Evolutionary conservation across 2,329 filamentous ascomycete species (phyloP), one percentile per base, ranked within the genome.

Genomic region (Arthrinium phaeospermum): DNA sequence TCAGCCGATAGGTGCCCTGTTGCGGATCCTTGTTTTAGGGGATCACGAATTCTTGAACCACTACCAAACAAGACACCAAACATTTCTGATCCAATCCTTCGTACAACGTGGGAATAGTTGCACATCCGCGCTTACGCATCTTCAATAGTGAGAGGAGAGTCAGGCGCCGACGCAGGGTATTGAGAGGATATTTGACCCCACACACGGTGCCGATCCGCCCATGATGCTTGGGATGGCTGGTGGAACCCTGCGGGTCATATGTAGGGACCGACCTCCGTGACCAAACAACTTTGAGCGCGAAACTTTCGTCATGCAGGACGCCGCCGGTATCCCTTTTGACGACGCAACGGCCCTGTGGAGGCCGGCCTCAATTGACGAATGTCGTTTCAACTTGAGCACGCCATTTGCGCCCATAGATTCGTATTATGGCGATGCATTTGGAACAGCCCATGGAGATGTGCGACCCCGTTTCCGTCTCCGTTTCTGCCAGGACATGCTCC

Each of bases 1-100:
- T 41, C 57, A 64, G 37, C 57, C 57, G 57, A 64, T 64, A 64
- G 57, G 57, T 64, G 57, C 57, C 57, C 57, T 41, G 34, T 24
- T 64, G 34, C 53, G 16, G 53, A 19, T 61, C 53, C 5, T 7
- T 41, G 37, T 41, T 41, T 37, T 30, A 12, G 30, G 30, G 13
- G 53, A 57, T 27, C 53, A 22, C 53, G 53, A 34, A 30, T 34
- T 49, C 22, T n/a, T 22, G 46, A 8, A 30, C 19, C 7, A 10
- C 14, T 10, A 22, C 22, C 19, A 22, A 22, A 37, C 19, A 22
- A 12, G 30, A 13, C 57, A n/a, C 4, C 16, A 61, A 57, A 12
- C 53, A 61, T 10, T 37, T 61, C 10, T 37, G 30, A 16, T 61
- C 53, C 22, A 37, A 34, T 37, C 4, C 16, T 12, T 37, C 16